These are phyloP conservation scores for Ochetophila trinervis DNA, from an alignment of 306 rosid species.

Conservation along the genomic window DNA sequence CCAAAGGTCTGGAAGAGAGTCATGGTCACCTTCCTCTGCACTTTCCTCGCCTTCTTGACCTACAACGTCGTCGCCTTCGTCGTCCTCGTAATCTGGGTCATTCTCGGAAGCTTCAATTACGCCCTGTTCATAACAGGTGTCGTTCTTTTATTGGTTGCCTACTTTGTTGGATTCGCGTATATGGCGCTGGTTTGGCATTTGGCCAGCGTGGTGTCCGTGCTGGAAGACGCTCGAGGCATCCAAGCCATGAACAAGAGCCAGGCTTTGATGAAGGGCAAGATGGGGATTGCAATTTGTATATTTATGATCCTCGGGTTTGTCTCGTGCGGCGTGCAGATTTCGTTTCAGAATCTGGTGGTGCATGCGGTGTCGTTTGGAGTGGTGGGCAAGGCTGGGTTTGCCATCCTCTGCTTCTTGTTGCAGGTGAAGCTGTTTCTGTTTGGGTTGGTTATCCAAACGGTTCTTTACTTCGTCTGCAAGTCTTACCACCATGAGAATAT, in stretches of 20 bases:
- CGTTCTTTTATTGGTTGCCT: background rate
- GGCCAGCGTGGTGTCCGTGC: conserved; percentile 60
- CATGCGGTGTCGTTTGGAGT: conserved; percentile 24
- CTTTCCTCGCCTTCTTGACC: conserved; percentile 30
- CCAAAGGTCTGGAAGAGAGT: conserved; percentile 72
- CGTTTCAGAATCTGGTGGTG: conserved; percentile 42
- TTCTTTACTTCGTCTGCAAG: conserved; percentile 79
- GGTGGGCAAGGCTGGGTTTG: conserved; percentile 25
- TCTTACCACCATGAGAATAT: conserved; percentile 79
- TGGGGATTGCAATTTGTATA: conserved; percentile 28
- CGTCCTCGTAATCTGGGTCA: background rate
- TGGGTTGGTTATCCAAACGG: conserved; percentile 56
- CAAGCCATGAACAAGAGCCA: conserved; percentile 68
- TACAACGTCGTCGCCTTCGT: conserved; percentile 29
- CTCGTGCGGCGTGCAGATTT: conserved; percentile 5
- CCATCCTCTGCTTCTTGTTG: conserved; percentile 40
- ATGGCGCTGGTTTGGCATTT: conserved; percentile 62
- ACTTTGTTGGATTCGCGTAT: conserved; percentile 47
- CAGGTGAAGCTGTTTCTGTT: conserved; percentile 39
- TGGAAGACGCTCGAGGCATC: conserved; percentile 62
- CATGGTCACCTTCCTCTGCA: conserved; percentile 53
- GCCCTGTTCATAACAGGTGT: background rate
- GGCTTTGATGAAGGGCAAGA: conserved; percentile 58
- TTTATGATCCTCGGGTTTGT: conserved; percentile 15
- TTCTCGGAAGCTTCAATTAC: rapidly evolving